phyloP scores from a whole-genome alignment of 495 filamentous ascomycete genomes.

The Stereocaulon alpinum region DNA sequence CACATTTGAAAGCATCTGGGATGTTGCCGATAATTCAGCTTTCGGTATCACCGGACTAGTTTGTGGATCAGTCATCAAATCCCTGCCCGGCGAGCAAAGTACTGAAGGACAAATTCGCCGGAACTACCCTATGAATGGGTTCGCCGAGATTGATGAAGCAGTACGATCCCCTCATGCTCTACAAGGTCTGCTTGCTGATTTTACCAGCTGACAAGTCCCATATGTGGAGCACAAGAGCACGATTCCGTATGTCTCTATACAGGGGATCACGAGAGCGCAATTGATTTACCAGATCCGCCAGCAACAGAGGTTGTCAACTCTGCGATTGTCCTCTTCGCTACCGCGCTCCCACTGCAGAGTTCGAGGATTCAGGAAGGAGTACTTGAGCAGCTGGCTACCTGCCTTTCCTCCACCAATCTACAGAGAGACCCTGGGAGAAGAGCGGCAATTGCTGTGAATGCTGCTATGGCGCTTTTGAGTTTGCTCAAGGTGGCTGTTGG shows the following conservation, averaged over 20 bases:
- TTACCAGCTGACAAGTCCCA: slow-evolving; percentile 50
- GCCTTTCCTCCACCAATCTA: slow-evolving; percentile 63
- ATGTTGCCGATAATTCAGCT: slow-evolving; percentile 84
- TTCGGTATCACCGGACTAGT: slow-evolving; percentile 86
- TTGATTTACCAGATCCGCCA: slow-evolving; percentile 63
- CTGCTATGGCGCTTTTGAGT: slow-evolving; percentile 69
- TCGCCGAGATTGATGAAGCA: slow-evolving; percentile 59
- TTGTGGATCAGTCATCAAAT: slow-evolving; percentile 60
- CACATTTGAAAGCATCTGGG: slow-evolving; percentile 88
- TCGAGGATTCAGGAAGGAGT: slow-evolving; percentile 92
- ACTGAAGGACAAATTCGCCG: slow-evolving; percentile 45
- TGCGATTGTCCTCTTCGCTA: slow-evolving; percentile 83
- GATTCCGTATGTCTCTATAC: slow-evolving; percentile 79
- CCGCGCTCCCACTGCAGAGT: slow-evolving; percentile 76
- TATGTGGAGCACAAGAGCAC: slow-evolving; percentile 77
- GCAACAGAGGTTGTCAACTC: slow-evolving; percentile 89
- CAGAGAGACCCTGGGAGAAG: slow-evolving; percentile 82
- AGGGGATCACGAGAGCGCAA: slow-evolving; percentile 32
- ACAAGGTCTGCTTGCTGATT: background rate
- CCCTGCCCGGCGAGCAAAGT: slow-evolving; percentile 60
- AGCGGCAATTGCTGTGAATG: slow-evolving; percentile 82
- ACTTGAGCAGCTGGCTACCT: slow-evolving; percentile 82
- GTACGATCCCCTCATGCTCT: slow-evolving; percentile 29
- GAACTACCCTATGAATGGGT: slow-evolving; percentile 52
- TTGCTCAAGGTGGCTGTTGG: slow-evolving; percentile 74